These are phyloP conservation scores for Oryza punctata DNA, from an alignment of 176 grass and related monocot genomes.

Conservation along the genomic window DNA sequence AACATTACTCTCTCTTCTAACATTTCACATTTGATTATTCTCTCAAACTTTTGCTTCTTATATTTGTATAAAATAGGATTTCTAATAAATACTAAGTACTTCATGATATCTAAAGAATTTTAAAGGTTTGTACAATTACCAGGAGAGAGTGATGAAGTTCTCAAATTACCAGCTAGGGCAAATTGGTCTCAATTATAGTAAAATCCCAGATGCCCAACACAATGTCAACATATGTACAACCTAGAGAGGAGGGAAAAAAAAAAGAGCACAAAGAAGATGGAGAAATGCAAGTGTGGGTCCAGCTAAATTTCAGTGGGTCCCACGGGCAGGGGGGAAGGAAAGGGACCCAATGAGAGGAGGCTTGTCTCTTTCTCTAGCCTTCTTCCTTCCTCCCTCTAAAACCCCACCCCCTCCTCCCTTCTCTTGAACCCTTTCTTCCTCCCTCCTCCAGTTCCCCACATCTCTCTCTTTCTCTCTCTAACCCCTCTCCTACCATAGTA, in stretches of 20 bases:
- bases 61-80: background rate
- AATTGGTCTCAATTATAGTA: constrained; percentile 29
- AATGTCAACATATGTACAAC: constrained; percentile 47
- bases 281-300: constrained; percentile 4
- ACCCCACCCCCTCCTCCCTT: constrained; percentile 50
- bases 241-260: constrained; percentile 17
- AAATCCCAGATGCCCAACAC: constrained; percentile 33
- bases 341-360: constrained; percentile 41
- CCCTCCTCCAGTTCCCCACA: constrained; percentile 26
- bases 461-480: background rate
- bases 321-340: constrained; percentile 35
- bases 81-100: background rate
- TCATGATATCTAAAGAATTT: background rate
- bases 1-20: background rate
- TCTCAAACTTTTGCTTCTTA: too few relatives aligned
- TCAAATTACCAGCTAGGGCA: background rate
- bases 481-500: background rate
- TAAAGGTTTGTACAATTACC: background rate
- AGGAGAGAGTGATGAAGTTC: background rate
- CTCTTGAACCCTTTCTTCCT: constrained; percentile 57
- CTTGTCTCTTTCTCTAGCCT: constrained; percentile 51
- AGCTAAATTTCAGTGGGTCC: constrained; percentile 8
- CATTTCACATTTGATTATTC: background rate
- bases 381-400: constrained; percentile 50
- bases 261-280: constrained; percentile 1